These are phyloP conservation scores for Leccinum arenicola DNA, from an alignment of 768 basidiomycete genomes.

Conservation along the genomic window DNA sequence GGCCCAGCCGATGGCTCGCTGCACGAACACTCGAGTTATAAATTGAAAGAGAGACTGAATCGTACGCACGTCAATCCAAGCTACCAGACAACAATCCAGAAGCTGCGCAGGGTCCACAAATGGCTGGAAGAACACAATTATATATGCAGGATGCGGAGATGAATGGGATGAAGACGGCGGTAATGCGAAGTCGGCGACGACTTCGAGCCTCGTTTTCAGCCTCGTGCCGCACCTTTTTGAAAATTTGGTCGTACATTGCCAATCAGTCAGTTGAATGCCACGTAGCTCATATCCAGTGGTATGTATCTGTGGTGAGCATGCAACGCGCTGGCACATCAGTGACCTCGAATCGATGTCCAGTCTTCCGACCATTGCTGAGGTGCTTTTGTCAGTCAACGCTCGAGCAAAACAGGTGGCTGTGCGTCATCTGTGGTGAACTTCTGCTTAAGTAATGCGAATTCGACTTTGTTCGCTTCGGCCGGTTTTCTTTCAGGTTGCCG, in stretches of 20 bases:
- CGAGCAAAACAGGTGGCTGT: not conserved
- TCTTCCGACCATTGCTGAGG: not conserved
- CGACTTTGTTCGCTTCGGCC: too few relatives aligned
- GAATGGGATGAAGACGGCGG: conserved; percentile 10
- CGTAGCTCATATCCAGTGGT: not conserved
- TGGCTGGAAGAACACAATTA: conserved; percentile 3
- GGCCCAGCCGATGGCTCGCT: conserved; percentile 1
- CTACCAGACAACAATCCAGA: conserved; percentile 5
- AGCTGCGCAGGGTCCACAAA: conserved; percentile 10
- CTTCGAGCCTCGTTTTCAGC: not conserved
- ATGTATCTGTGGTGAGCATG: conserved; percentile 1
- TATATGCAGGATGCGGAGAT: conserved; percentile 24
- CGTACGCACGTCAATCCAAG: conserved; percentile 17
- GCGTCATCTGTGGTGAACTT: not conserved
- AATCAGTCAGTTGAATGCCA: not conserved
- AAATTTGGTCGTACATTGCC: not conserved
- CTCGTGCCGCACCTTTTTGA: not conserved
- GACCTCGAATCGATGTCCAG: not conserved
- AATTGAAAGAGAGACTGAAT: conserved; percentile 16
- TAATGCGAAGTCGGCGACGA: conserved; percentile 22
- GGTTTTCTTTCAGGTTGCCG: too few relatives aligned
- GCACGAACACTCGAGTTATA: not conserved
- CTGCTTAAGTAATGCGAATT: too few relatives aligned
- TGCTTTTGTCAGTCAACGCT: not conserved
- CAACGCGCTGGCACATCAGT: not conserved